Base-by-base conservation (phyloP, 1,284 basidiomycete genomes). In the Pulveroboletus sp. region DNA sequence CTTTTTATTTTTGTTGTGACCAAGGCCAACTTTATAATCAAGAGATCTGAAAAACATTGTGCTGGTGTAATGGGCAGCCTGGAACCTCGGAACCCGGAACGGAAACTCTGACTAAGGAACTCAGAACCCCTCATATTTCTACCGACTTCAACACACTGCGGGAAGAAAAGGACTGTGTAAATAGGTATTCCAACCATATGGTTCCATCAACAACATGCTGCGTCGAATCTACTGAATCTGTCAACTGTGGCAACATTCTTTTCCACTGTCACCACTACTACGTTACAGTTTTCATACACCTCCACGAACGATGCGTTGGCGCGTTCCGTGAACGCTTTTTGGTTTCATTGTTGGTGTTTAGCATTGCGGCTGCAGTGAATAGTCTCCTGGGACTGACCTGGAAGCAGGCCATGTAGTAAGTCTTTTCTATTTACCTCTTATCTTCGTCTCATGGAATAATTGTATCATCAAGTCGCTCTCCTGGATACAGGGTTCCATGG, bases 271-370 rank as follows among this genome's bases (percentile, higher is more conserved):
- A 82, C 80, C 1, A 82, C 81, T 42, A 78, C 75, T 16, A 82
- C 76, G 5, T 37, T 37, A 37, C 36, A 37, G 65, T 84, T 56
- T 57, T 81, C 82, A 8, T 77, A 64, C 54, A 26, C 0, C 69
- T 40, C 63, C 63, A 48, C 63, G 70, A 69, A 61, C 7, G 52
- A 58, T 53, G 60, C 71, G 35, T 55, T 71, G 50, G 29, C 67
- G 5, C 71, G 79, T 56, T 73, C 71, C 24, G 82, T 84, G 39
- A 84, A 86, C 58, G 76, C 74, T 3, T 81, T 85, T 54, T 84
- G 82, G 82, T 83, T 85, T 80, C 77, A 3, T 83, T 82, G 0
- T 63, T 84, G 54, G 79, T 86, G 17, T 81, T 86, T 65, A 83
- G 80, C 50, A 82, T 85, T 42, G 80, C 80, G 6, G 78, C 82